These are phyloP conservation scores for Mycena floridula DNA, from an alignment of 768 basidiomycete genomes.

Conservation along the genomic window DNA sequence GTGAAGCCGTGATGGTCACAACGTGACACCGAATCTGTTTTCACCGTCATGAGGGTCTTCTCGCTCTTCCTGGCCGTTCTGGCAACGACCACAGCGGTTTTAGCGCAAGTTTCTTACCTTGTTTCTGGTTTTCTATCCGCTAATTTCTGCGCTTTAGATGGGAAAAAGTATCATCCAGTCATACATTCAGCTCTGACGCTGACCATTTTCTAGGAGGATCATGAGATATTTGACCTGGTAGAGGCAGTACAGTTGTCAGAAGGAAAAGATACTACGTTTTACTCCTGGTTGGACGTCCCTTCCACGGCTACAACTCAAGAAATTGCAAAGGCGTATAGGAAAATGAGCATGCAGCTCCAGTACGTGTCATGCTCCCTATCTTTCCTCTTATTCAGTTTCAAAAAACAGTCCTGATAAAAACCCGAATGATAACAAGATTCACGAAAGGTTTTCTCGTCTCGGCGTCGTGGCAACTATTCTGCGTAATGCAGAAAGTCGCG, in stretches of 20 bases:
- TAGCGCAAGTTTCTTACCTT: too few relatives aligned
- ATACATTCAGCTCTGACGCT: too few relatives aligned
- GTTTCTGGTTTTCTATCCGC: too few relatives aligned
- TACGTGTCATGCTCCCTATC: constrained; percentile 32
- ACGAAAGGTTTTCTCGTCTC: constrained; percentile 88
- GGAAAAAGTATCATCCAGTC: too few relatives aligned
- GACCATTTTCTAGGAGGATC: too few relatives aligned
- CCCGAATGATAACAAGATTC: constrained; percentile 70
- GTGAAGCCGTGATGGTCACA: too few relatives aligned
- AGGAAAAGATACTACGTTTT: constrained; percentile 94
- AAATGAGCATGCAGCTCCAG: constrained; percentile 87
- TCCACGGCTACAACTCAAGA: constrained; percentile 67
- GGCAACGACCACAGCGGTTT: too few relatives aligned
- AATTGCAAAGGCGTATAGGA: constrained; percentile 87
- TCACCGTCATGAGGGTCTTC: too few relatives aligned
- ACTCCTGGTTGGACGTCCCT: constrained; percentile 85
- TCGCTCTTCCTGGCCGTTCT: too few relatives aligned
- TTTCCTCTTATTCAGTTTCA: constrained; percentile 1
- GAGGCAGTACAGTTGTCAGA: constrained; percentile 73
- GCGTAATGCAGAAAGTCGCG: constrained; percentile 65
- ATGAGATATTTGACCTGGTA: constrained; percentile 96
- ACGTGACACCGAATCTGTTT: too few relatives aligned
- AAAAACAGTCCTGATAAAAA: constrained; percentile 88
- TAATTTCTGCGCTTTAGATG: too few relatives aligned
- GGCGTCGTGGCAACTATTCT: constrained; percentile 83